Base-by-base conservation (phyloP, 306 rosid genomes). In the Pyrus communis region DNA sequence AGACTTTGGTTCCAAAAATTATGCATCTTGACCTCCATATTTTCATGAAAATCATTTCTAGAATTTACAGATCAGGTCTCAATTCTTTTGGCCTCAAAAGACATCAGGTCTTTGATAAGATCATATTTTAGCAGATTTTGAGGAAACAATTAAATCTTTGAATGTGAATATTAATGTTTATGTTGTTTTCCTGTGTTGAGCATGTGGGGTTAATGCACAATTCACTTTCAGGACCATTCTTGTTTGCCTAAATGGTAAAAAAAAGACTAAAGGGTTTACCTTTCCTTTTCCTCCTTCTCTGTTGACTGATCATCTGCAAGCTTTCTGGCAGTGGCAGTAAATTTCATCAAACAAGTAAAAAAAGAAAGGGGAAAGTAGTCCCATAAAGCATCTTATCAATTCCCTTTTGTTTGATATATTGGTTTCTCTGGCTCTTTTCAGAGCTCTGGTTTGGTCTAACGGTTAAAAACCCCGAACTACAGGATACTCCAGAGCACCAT, bases 201-300 rank as follows among this genome's bases (percentile, higher is more conserved):
- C 40, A 64, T 75, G 69, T 77, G 75, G 68, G 46, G 54, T 75
- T 67, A 43, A 74, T 76, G 82, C 82, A 63, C 67, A 85, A 65
- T 81, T 86, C 88, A 73, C 84, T 79, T 79, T 86, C 84, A 73
- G 68, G 55, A 55, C 80, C 75, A 79, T 77, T 76, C 61, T 52
- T 61, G 66, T 81, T 73, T 83, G 78, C 77, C 72, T 74, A 61
- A 71, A 59, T 76, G 18, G 79, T 62, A 59, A 81, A 38, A 38
- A 38, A 38, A 35, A 6, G 10, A 7, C 69, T 69, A 77, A 28
- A 60, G 55, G 68, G 82, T 83, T 76, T 51, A 70, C 81, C 82
- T 83, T 81, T 58, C 81, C 84, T 75, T 84, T 70, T 77, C 75
- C 79, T 78, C 80, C 77, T 59, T 59, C 64, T 77, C 87, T 72